phyloP scores from a whole-genome alignment of 768 basidiomycete genomes.

The Amanita pallidorosea region DNA sequence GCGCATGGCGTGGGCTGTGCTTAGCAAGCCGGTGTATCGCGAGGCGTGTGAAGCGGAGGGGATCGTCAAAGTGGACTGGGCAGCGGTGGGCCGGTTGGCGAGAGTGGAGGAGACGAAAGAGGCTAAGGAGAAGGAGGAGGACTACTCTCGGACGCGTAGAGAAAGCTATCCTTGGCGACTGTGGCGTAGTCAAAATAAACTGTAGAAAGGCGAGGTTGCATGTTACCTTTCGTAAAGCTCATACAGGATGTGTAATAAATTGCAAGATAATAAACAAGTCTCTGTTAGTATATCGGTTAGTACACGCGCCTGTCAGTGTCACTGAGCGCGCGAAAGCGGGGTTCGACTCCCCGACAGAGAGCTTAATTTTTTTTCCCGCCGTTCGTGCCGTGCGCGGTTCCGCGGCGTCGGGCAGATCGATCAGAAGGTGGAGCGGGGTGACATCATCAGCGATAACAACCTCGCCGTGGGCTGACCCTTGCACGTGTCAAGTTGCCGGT shows the following conservation, averaged over 20 bases:
- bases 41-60: conserved; percentile 29
- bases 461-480: too few species aligned
- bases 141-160: neutral
- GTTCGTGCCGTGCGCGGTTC: neutral
- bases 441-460: too few species aligned
- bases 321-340: conserved; percentile 8
- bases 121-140: neutral
- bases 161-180: neutral
- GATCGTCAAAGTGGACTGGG: conserved; percentile 21
- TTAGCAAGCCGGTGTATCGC: conserved; percentile 23
- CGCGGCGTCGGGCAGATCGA: too few species aligned
- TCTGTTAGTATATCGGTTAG: conserved; percentile 10
- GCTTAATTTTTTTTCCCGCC: neutral
- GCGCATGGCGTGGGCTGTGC: conserved; percentile 33
- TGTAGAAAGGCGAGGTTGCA: neutral
- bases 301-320: conserved; percentile 7
- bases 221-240: too few species aligned
- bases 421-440: too few species aligned
- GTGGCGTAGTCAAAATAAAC: neutral
- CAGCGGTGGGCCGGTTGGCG: neutral
- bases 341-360: conserved; percentile 11
- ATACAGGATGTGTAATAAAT: neutral
- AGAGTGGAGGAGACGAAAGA: neutral
- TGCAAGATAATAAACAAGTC: neutral
- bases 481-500: neutral